phyloP scores from a whole-genome alignment of 257 asterid genomes.

The Echium plantagineum region DNA sequence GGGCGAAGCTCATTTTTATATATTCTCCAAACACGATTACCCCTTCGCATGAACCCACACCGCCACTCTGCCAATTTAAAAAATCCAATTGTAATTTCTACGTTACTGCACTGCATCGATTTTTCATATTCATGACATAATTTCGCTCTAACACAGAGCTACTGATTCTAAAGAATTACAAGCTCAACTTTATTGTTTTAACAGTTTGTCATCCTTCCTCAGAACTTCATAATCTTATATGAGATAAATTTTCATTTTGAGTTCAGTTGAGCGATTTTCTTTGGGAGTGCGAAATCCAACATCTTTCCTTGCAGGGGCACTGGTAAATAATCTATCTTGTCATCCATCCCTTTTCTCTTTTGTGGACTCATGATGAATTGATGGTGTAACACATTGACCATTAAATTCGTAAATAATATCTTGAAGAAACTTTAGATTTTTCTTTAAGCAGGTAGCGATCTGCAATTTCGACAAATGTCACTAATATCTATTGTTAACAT shows the following conservation, averaged over 20 bases:
- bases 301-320: slow-evolving; percentile 82
- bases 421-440: not conserved
- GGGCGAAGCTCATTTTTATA: too few species aligned
- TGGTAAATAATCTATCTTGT: slow-evolving; percentile 38
- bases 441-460: too few species aligned
- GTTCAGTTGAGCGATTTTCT: slow-evolving; percentile 84
- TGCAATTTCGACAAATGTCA: too few species aligned
- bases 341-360: not conserved
- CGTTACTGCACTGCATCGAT: too few species aligned
- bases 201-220: not conserved
- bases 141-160: not conserved
- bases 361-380: slow-evolving; percentile 2
- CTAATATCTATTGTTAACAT: not conserved
- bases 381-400: not conserved
- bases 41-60: too few species aligned
- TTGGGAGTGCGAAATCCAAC: slow-evolving; percentile 87
- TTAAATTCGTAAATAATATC: not conserved
- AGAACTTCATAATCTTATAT: slow-evolving; percentile 9
- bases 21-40: not conserved
- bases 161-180: not conserved
- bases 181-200: not conserved
- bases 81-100: too few species aligned
- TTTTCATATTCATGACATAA: too few species aligned
- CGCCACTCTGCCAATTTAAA: too few species aligned
- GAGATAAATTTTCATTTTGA: slow-evolving; percentile 9